Conservation (phyloP, 805 yeast genomes). For the Zygoascus tannicola region DNA sequence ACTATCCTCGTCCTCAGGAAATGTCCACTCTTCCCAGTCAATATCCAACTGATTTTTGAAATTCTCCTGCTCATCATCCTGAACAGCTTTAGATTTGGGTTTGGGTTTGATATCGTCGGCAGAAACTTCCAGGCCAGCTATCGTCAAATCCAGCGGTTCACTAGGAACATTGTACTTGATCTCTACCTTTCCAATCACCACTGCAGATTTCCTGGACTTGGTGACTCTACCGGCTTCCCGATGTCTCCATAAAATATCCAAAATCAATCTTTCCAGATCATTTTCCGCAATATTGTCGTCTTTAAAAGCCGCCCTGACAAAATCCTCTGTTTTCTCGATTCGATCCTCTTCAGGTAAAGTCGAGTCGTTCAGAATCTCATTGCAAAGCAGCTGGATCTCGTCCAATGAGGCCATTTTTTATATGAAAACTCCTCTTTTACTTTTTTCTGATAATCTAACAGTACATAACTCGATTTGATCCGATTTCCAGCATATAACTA, state of each 20-base stretch:
- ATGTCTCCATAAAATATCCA: slow-evolving; percentile 36
- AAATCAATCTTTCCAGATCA: slow-evolving; percentile 30
- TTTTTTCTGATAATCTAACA: too few species aligned
- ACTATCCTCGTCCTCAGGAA: neutral
- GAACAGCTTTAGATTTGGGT: too few species aligned
- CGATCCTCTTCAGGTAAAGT: slow-evolving; percentile 32
- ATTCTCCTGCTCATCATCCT: neutral
- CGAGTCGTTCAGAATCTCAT: slow-evolving; percentile 27
- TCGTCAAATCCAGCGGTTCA: neutral
- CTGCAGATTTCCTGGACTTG: neutral
- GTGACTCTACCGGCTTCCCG: slow-evolving; percentile 23
- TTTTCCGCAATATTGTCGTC: slow-evolving; percentile 11
- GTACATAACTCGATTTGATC: too few species aligned
- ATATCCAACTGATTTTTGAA: neutral
- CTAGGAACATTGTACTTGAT: neutral
- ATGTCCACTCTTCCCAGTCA: neutral
- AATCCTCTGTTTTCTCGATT: slow-evolving; percentile 31
- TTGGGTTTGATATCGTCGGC: neutral
- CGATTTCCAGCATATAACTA: too few species aligned
- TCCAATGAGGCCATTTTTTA: too few species aligned
- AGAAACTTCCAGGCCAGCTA: neutral
- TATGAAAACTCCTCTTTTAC: too few species aligned
- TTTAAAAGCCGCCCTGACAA: slow-evolving; percentile 21
- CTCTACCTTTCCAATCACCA: neutral
- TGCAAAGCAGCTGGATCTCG: slow-evolving; percentile 20